Evolutionary conservation across 305 asterid species (phyloP).

Genomic region (Fraxinus baroniana): DNA sequence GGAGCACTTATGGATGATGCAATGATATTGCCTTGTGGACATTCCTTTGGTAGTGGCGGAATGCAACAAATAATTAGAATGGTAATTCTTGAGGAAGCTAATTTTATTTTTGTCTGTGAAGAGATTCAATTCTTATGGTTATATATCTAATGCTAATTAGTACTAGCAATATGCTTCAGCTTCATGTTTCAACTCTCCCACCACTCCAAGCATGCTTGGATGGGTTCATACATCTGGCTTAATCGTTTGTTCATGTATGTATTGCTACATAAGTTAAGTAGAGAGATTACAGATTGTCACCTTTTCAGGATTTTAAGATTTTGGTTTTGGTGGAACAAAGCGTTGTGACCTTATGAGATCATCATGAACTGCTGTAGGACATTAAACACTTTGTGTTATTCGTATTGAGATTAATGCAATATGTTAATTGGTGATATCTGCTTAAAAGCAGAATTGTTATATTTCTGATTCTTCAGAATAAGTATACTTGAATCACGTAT

Average conservation of each 20-base stretch:
- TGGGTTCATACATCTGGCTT: background rate
- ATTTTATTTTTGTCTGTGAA: background rate
- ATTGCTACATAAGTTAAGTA: background rate
- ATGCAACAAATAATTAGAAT: constrained; percentile 58
- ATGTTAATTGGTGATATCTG: background rate
- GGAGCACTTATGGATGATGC: constrained; percentile 96
- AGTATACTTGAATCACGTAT: constrained; percentile 8
- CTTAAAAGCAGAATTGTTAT: background rate
- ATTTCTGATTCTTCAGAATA: background rate
- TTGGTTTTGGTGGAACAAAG: background rate
- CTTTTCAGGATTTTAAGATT: background rate
- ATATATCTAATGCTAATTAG: constrained; percentile 10
- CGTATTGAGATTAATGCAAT: background rate
- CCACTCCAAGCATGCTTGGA: background rate
- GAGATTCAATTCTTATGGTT: constrained; percentile 4
- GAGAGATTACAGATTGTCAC: background rate
- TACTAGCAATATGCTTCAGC: constrained; percentile 7
- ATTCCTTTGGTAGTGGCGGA: constrained; percentile 85
- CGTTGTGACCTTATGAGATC: background rate
- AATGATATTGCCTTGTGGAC: constrained; percentile 96
- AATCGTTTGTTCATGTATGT: background rate
- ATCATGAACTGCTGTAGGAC: background rate
- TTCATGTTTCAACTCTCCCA: background rate
- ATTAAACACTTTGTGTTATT: background rate
- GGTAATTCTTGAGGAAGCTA: constrained; percentile 45